Conservation (phyloP, 805 yeast species). For the Scheffersomyces coipomensis region DNA sequence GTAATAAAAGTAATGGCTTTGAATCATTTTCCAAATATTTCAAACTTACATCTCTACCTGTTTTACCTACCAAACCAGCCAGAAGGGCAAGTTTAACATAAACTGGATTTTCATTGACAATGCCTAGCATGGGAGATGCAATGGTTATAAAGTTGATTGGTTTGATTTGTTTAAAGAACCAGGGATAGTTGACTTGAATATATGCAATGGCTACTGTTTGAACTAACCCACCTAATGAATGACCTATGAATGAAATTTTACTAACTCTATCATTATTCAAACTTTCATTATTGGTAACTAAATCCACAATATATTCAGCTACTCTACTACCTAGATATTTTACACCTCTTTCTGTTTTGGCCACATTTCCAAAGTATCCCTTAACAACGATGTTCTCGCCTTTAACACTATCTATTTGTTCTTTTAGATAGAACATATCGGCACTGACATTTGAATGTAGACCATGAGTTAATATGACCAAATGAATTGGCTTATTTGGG, state of each 20-base stretch:
- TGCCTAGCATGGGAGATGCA: conserved; percentile 89
- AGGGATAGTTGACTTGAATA: conserved; percentile 64
- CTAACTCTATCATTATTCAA: conserved; percentile 38
- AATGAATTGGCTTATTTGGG: conserved; percentile 62
- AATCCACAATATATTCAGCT: conserved; percentile 67
- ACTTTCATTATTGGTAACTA: conserved; percentile 43
- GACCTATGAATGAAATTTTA: conserved; percentile 84
- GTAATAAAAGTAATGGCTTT: conserved; percentile 68
- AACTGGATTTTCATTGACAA: conserved; percentile 82
- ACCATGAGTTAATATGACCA: conserved; percentile 88
- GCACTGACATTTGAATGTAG: conserved; percentile 86
- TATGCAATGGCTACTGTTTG: conserved; percentile 91
- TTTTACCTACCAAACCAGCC: conserved; percentile 86
- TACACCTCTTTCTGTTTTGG: conserved; percentile 87
- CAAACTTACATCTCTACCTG: conserved; percentile 88
- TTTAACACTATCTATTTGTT: conserved; percentile 58
- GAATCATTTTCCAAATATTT: conserved; percentile 39
- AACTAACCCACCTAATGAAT: conserved; percentile 89
- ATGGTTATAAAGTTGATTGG: conserved; percentile 80
- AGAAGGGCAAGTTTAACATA: conserved; percentile 81
- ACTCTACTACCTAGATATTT: conserved; percentile 79
- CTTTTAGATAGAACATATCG: conserved; percentile 86
- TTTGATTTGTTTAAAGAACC: conserved; percentile 59
- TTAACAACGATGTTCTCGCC: conserved; percentile 72
- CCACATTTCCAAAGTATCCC: conserved; percentile 80